phyloP scores from a whole-genome alignment of 2,329 filamentous ascomycete genomes.

The Fusarium paranaense region DNA sequence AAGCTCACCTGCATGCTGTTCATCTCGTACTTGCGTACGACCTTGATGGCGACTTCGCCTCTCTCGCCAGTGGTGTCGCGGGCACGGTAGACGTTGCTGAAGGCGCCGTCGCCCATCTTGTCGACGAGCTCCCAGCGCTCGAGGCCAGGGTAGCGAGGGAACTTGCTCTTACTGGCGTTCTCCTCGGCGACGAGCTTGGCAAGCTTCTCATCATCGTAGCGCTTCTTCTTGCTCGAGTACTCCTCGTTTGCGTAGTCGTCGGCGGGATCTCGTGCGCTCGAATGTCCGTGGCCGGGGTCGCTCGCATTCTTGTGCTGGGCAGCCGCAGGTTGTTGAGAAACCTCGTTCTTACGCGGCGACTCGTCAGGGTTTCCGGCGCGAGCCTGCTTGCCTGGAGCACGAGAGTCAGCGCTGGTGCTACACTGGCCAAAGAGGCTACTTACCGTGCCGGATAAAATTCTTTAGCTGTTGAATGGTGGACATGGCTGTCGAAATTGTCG shows the following conservation, averaged over 20 bases:
- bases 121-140: constrained; percentile 83
- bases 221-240: constrained; percentile 54
- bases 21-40: constrained; percentile 99
- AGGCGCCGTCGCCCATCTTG: constrained; percentile 99
- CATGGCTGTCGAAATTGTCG: constrained; percentile 55
- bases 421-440: constrained; percentile 35
- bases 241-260: constrained; percentile 75
- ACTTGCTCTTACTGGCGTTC: constrained; percentile 84
- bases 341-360: constrained; percentile 63
- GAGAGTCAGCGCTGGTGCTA: constrained; percentile 24
- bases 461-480: constrained; percentile 93
- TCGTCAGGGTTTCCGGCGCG: constrained; percentile 71
- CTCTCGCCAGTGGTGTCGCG: constrained; percentile 77
- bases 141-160: constrained; percentile 70
- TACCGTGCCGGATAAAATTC: constrained; percentile 96
- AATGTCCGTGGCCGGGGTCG: constrained; percentile 57
- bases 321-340: constrained; percentile 65
- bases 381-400: constrained; percentile 81
- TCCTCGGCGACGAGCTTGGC: constrained; percentile 92
- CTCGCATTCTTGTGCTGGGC: constrained; percentile 58
- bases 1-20: constrained; percentile 95
- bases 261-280: constrained; percentile 58
- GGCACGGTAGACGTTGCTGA: constrained; percentile 97
- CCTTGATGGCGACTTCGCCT: constrained; percentile 94
- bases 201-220: constrained; percentile 74